Base-by-base conservation (phyloP, 148 eudicot species). In the Amaranthus cruentus region DNA sequence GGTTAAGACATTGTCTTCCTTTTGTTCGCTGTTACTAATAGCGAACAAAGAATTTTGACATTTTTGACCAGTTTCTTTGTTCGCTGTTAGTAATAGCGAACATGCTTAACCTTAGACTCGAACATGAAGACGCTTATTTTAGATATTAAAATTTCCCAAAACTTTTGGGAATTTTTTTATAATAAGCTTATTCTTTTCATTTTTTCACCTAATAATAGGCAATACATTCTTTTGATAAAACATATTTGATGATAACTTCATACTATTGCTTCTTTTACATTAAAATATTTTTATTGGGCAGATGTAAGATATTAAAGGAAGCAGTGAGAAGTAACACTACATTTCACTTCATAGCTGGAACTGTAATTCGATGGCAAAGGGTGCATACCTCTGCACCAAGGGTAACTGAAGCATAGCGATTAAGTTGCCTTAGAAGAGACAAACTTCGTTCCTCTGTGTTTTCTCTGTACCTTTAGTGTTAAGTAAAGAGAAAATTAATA, bases 331-430 rank as follows among this genome's bases (percentile, higher is more conserved):
- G 46, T 7, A 62, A 57, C 28, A 75, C 21, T 71, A 60, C 44
- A 14, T 42, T 67, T 61, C 51, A 68, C 61, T 63, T 71, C 43
- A 68, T 38, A 14, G 47, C 46, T 53, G 12, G 53, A 60, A 51
- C 42, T 53, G 15, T 8, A 11, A 65, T 48, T 46, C 70, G 73
- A 75, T n/a, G 47, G n/a, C 55, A 53, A 78, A 72, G 75, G 57
- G 51, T 49, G 55, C 12, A 44, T 10, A 76, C 98, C 88, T 95
- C 97, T 72, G 94, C 92, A 76, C 43, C 60, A 44, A 91, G 93
- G 55, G 92, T 83, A 47, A 91, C 82, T 48, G 79, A 75, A 59
- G 96, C 89, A 86, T 91, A 95, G 69, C 98, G 93, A 75, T 78
- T 79, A 59, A 95, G 88, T 81, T 88, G 88, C 78, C 85, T 87